A percentile compares a stretch with the other conserved stretches of the same genome.
These are phyloP conservation scores for Ogataea polymorpha DNA, from an alignment of 805 yeast species.

Conservation along the genomic window DNA sequence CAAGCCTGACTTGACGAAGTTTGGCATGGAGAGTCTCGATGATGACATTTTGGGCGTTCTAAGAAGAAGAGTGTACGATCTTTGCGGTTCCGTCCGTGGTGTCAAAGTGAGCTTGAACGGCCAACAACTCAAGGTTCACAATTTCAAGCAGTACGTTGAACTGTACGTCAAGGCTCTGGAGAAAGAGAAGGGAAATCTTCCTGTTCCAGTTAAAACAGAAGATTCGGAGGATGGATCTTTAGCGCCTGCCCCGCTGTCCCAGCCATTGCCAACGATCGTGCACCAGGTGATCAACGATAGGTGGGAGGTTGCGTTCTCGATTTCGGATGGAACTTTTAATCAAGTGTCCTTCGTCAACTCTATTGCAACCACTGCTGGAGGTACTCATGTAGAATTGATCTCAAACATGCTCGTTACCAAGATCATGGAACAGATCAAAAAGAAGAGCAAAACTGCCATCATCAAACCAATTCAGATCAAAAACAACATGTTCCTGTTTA, in stretches of 20 bases:
- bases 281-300: constrained; percentile 79
- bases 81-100: constrained; percentile 90
- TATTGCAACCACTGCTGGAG: constrained; percentile 96
- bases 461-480: constrained; percentile 86
- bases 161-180: constrained; percentile 80
- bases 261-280: constrained; percentile 56
- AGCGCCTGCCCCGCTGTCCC: constrained; percentile 22
- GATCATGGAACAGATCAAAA: constrained; percentile 69
- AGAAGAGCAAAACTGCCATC: constrained; percentile 59
- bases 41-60: constrained; percentile 79
- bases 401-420: constrained; percentile 82
- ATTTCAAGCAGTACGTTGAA: constrained; percentile 85
- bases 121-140: constrained; percentile 60
- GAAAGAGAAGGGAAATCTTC: constrained; percentile 37
- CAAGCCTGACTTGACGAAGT: constrained; percentile 80
- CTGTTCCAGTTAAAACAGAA: constrained; percentile 8
- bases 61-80: constrained; percentile 90
- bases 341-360: constrained; percentile 97
- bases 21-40: constrained; percentile 82
- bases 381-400: constrained; percentile 87
- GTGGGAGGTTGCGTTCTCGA: constrained; percentile 96
- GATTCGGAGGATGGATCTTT: constrained; percentile 15
- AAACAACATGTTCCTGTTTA: constrained; percentile 84
- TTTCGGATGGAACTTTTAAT: constrained; percentile 84
- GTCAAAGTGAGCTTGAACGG: constrained; percentile 78